A percentile compares a stretch with the other conserved stretches of the same genome.
Evolutionary conservation across 2,329 filamentous ascomycete species (phyloP).

Genomic region (Aspergillus felis): DNA sequence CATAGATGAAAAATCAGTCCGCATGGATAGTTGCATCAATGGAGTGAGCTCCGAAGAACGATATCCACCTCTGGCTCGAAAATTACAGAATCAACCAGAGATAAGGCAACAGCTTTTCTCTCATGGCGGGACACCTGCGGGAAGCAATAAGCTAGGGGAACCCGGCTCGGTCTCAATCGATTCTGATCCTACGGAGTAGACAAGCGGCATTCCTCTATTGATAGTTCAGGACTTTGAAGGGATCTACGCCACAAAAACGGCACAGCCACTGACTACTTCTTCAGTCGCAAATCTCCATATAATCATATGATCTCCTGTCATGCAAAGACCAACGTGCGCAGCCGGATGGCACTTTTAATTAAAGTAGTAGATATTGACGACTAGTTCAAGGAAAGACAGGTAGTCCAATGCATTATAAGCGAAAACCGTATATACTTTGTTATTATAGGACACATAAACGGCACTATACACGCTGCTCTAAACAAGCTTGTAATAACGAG

Average conservation of each 20-base stretch:
- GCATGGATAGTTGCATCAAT: slow-evolving; percentile 29
- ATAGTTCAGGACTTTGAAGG: background rate
- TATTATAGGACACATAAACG: background rate
- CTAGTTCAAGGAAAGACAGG: background rate
- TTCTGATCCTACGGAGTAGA: background rate
- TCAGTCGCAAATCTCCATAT: background rate
- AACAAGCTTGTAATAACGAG: slow-evolving; percentile 41
- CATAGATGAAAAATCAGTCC: slow-evolving; percentile 57
- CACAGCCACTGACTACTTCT: background rate
- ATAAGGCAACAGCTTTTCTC: slow-evolving; percentile 1
- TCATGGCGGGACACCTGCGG: slow-evolving; percentile 9
- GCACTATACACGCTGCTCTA: slow-evolving; percentile 17
- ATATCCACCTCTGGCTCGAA: background rate
- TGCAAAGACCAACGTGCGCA: background rate
- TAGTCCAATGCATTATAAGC: background rate
- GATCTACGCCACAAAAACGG: background rate
- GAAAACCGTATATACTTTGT: background rate
- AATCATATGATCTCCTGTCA: background rate
- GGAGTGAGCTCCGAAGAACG: background rate
- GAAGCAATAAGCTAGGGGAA: slow-evolving; percentile 2
- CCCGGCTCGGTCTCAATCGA: background rate
- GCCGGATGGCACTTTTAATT: background rate
- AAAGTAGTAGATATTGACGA: background rate
- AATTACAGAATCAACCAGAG: background rate
- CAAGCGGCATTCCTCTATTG: background rate